Base-by-base conservation (phyloP, 306 rosid species). In the Trifolium dubium region DNA sequence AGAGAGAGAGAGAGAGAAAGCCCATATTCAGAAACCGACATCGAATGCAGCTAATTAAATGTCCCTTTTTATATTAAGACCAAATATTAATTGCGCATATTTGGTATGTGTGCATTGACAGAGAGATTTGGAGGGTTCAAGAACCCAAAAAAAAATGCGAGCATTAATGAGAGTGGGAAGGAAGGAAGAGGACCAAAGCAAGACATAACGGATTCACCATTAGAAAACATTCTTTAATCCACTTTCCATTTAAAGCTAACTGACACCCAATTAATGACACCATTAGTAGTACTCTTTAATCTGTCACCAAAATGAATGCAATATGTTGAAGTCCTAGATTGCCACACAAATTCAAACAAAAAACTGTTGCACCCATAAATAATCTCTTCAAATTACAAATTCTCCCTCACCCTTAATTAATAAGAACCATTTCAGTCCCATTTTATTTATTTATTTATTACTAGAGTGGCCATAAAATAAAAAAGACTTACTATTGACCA, bases 121-220 rank as follows among this genome's bases (percentile, higher is more conserved):
- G 23, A 30, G 70, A 71, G 61, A 39, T 44, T 62, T 73, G 77
- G 64, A 23, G 23, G 72, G 85, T 91, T 83, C 91, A 71, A 69
- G 63, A 77, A 82, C 84, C 89, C 85, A 89, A 81, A 84, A 53
- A 84, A 53, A 85, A 81, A 81, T 81, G 82, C 79, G 82, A 82
- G 68, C 76, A 78, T 90, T 83, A 88, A 86, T 80, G 77, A 79
- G 67, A 82, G 68, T 43, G 23, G 64, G 39, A 70, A 58, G n/a
- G 46, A 31, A 70, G 64, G 39, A 70, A 58, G n/a, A 51, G 31
- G 66, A 58, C 34, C 76, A 59, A 69, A 50, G 10, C 44, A 60
- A 70, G 78, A 67, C 72, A 58, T 65, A 49, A 73, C 72, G 77
- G 83, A 83, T 72, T 72, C 51, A 58, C 61, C 79, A 59, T 64